Conservation (phyloP, 371 early-diverging fungal genomes). For the Mortierella sp. region DNA sequence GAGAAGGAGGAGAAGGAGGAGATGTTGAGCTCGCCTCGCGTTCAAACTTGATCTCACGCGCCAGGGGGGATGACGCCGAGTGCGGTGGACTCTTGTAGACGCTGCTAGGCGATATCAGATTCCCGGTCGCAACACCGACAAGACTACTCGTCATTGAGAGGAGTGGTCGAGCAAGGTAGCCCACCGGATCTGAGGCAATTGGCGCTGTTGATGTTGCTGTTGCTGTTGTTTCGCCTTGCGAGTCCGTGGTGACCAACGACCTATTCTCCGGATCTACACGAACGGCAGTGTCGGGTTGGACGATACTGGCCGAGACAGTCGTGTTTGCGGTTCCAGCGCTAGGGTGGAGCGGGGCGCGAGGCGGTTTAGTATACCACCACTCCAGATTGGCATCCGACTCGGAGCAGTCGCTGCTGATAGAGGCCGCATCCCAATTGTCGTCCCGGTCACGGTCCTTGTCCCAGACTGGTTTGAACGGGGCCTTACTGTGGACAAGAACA, state of each 20-base stretch:
- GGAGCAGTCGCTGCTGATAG: conserved; percentile 44
- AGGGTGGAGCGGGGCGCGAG: conserved; percentile 24
- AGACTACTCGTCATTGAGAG: not conserved
- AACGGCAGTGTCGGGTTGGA: conserved; percentile 22
- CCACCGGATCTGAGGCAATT: not conserved
- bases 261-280: conserved; percentile 19
- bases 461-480: conserved; percentile 42
- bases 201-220: not conserved
- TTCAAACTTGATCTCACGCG: conserved; percentile 46
- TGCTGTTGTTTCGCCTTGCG: not conserved
- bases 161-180: not conserved
- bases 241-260: not conserved
- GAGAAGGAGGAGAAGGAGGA: not conserved
- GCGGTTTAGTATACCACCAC: conserved; percentile 56
- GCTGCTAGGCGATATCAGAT: not conserved
- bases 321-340: conserved; percentile 20
- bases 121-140: not conserved
- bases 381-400: conserved; percentile 40
- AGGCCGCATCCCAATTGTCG: conserved; percentile 52
- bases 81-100: conserved; percentile 33
- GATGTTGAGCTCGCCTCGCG: conserved; percentile 1
- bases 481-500: conserved; percentile 24
- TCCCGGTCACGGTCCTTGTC: conserved; percentile 46
- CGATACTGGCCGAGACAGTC: conserved; percentile 22
- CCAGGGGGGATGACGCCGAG: conserved; percentile 40